Evolutionary conservation across 1,284 basidiomycete species (phyloP), one percentile per base, ranked within the genome.

Genomic region (Puccinia triticina): DNA sequence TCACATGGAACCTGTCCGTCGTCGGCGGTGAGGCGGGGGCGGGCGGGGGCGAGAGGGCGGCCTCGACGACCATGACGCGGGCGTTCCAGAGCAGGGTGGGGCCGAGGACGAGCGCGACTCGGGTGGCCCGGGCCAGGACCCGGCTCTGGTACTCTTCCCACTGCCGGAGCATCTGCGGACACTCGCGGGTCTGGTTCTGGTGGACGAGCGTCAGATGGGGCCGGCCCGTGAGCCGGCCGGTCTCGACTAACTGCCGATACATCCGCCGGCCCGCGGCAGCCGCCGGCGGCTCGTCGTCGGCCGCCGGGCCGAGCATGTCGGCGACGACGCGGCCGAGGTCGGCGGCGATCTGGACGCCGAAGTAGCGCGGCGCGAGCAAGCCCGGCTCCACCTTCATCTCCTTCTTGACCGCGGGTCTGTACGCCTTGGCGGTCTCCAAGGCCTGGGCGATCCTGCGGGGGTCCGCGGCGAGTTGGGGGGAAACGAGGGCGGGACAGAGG

Each of bases 71-170:
- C 93, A 98, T 95, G 11, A 94, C 91, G 37, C 92, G 88, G 40
- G 90, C 90, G 85, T 95, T 91, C 91, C 93, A 95, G 0, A 94
- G 88, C 18, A 97, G 86, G 80, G 90, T 71, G 16, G 86, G 86
- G 0, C 86, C 85, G 21, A 87, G 88, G 0, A 90, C 89, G 10
- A 97, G 88, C 46, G n/a, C n/a, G n/a, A n/a, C 88, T 88, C 85
- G 93, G 91, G 18, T 88, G 88, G 87, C 93, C 93, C 86, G 83
- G 53, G 89, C 85, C 37, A 85, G 86, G 37, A 90, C 88, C 14
- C 94, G 87, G 10, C 84, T 85, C 29, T 86, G 84, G 85, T 93
- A 95, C 23, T 88, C 87, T 10, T 91, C 89, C 94, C 94, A 96
- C 2, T 94, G 87, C 26, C 84, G 86, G 57, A 79, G 55, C 74